Evolutionary conservation across 768 basidiomycete genomes (phyloP).

Genomic region (Xerocomus potaroensis): DNA sequence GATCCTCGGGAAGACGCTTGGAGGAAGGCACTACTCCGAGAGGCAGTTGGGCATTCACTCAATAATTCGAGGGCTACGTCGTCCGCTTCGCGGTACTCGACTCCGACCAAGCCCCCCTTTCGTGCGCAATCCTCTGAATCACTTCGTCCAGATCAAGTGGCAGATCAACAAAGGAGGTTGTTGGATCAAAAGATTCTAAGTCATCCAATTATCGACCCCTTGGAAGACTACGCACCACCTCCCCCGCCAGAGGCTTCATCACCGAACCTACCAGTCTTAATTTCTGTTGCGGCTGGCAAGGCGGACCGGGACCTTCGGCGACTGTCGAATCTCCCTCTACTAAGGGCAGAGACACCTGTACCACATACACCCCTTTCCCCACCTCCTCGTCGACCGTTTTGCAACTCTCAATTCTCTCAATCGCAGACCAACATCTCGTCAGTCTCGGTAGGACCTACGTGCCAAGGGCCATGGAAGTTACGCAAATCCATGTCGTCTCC

Average conservation of each 20-base stretch:
- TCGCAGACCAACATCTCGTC: slow-evolving; percentile 53
- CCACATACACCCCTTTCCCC: slow-evolving; percentile 61
- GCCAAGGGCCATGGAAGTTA: slow-evolving; percentile 25
- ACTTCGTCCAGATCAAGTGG: slow-evolving; percentile 12
- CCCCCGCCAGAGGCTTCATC: slow-evolving; percentile 5
- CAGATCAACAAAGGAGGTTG: slow-evolving; percentile 24
- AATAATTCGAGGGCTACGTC: slow-evolving; percentile 50
- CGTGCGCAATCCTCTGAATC: slow-evolving; percentile 22
- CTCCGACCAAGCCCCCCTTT: slow-evolving; percentile 32
- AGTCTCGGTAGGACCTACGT: slow-evolving; percentile 1
- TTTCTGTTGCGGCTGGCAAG: slow-evolving; percentile 10
- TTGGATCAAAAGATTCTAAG: slow-evolving; percentile 44
- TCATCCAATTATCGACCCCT: slow-evolving; percentile 35
- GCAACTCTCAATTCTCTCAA: slow-evolving; percentile 43
- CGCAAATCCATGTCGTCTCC: slow-evolving; percentile 55
- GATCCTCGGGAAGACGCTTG: slow-evolving; percentile 61
- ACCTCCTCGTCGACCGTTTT: slow-evolving; percentile 50
- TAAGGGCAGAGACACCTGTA: slow-evolving; percentile 64
- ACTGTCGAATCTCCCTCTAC: slow-evolving; percentile 42
- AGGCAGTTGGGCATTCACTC: slow-evolving; percentile 76
- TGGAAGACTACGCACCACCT: slow-evolving; percentile 30
- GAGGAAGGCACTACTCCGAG: slow-evolving; percentile 70
- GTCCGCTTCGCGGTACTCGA: slow-evolving; percentile 33
- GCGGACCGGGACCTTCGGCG: slow-evolving; percentile 32
- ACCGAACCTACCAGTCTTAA: slow-evolving; percentile 9